Conservation (phyloP, 225 moss, liverwort and hornwort genomes). For the Anthoceros angustus region DNA sequence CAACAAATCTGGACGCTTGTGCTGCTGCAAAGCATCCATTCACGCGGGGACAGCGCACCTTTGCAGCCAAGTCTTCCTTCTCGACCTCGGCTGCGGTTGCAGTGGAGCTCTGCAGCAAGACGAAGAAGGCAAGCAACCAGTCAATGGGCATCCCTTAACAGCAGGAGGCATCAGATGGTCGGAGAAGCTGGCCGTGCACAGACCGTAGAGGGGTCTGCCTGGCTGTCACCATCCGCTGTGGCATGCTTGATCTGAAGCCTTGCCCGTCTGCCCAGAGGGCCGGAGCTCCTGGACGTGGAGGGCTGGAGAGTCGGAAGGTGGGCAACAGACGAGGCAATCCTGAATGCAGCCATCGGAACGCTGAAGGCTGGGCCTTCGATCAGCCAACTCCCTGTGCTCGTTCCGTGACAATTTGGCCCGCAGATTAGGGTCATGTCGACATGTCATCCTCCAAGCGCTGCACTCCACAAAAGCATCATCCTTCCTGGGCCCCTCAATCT, state of each 20-base stretch:
- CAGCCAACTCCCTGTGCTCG: too few species aligned
- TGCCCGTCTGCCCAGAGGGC: not conserved
- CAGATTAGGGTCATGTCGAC: too few species aligned
- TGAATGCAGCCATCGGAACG: not conserved
- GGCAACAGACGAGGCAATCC: not conserved
- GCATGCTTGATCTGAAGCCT: not conserved
- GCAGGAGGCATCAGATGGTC: not conserved
- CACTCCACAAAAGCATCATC: too few species aligned
- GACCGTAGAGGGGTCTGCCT: not conserved
- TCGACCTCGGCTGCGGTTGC: constrained; percentile 30
- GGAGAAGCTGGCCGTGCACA: not conserved
- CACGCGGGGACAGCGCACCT: constrained; percentile 19
- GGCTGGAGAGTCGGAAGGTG: not conserved
- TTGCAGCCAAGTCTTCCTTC: constrained; percentile 40
- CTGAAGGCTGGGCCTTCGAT: too few species aligned
- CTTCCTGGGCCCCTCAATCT: too few species aligned
- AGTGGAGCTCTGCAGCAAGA: constrained; percentile 4
- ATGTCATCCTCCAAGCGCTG: too few species aligned
- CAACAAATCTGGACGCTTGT: not conserved
- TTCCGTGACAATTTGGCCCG: too few species aligned
- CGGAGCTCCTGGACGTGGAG: not conserved
- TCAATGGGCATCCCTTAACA: not conserved
- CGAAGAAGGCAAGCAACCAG: not conserved
- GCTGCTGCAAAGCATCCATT: not conserved
- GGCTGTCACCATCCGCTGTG: not conserved